phyloP scores from a whole-genome alignment of 2,329 filamentous ascomycete genomes.

The Arthrinium phaeospermum region DNA sequence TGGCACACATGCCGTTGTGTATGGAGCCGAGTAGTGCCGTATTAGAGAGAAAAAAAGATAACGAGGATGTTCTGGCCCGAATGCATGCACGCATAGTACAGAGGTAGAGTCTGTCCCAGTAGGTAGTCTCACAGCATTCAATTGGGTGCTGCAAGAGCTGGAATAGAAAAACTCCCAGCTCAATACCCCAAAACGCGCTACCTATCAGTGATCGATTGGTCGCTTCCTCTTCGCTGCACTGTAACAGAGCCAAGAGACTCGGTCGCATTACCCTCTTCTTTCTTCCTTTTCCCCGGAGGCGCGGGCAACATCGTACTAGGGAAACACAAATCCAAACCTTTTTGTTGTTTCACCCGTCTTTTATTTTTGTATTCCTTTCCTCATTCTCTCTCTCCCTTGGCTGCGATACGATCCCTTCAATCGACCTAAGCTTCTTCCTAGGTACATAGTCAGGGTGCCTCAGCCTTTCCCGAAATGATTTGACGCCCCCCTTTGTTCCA shows the following conservation, averaged over 20 bases:
- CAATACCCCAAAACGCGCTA: background rate
- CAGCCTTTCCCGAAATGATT: slow-evolving; percentile 30
- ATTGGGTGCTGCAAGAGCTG: background rate
- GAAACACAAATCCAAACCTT: slow-evolving; percentile 18
- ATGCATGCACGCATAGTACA: background rate
- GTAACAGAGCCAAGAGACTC: slow-evolving; percentile 7
- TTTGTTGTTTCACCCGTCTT: slow-evolving; percentile 27
- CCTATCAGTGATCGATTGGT: background rate
- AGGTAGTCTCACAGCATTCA: background rate
- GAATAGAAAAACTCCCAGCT: background rate
- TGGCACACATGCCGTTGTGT: background rate
- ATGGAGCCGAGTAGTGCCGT: background rate
- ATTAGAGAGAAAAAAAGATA: background rate
- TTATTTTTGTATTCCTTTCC: slow-evolving; percentile 25
- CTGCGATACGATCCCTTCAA: slow-evolving; percentile 3
- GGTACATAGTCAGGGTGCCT: background rate
- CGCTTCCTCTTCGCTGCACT: slow-evolving; percentile 4
- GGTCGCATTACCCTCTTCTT: background rate
- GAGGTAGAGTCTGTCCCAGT: background rate
- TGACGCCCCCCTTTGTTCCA: slow-evolving; percentile 29
- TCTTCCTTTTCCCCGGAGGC: background rate
- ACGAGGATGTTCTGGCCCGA: background rate
- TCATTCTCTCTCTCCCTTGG: slow-evolving; percentile 25
- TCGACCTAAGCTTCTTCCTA: background rate
- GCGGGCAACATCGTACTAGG: background rate